Evolutionary conservation across 495 filamentous ascomycete genomes (phyloP).

Genomic region (Aspergillus ostianus): DNA sequence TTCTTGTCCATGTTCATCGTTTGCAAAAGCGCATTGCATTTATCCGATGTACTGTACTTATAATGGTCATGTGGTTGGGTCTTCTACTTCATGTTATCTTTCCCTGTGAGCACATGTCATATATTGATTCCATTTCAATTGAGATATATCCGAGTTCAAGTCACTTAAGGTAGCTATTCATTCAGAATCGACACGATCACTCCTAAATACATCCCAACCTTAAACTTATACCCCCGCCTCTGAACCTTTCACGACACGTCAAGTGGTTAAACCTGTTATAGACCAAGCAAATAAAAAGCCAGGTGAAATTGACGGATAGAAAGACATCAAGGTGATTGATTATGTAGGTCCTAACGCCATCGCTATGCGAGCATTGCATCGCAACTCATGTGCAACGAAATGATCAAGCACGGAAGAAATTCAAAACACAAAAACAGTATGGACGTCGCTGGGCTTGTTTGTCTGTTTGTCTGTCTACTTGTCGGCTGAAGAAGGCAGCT

Average conservation of each 20-base stretch:
- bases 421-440: not conserved
- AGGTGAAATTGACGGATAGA: not conserved
- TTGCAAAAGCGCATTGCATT: not conserved
- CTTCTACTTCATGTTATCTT: not conserved
- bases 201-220: not conserved
- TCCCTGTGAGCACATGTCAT: not conserved
- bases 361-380: slow-evolving; percentile 40
- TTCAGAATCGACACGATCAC: not conserved
- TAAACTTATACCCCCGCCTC: not conserved
- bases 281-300: not conserved
- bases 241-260: not conserved
- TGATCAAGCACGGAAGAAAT: slow-evolving; percentile 10
- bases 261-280: not conserved
- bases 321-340: not conserved
- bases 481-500: slow-evolving; percentile 5
- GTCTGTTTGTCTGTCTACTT: not conserved
- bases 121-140: not conserved
- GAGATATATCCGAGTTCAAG: not conserved
- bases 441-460: too few species aligned
- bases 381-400: slow-evolving; percentile 22
- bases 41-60: not conserved
- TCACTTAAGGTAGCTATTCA: not conserved
- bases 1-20: not conserved
- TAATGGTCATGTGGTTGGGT: not conserved
- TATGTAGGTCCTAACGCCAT: slow-evolving; percentile 32